Percentiles rank a stretch among this genome's conserved stretches.
Evolutionary conservation across 352 stramenopile genomes (phyloP).

Genomic region (Pelagophyceae sp.): DNA sequence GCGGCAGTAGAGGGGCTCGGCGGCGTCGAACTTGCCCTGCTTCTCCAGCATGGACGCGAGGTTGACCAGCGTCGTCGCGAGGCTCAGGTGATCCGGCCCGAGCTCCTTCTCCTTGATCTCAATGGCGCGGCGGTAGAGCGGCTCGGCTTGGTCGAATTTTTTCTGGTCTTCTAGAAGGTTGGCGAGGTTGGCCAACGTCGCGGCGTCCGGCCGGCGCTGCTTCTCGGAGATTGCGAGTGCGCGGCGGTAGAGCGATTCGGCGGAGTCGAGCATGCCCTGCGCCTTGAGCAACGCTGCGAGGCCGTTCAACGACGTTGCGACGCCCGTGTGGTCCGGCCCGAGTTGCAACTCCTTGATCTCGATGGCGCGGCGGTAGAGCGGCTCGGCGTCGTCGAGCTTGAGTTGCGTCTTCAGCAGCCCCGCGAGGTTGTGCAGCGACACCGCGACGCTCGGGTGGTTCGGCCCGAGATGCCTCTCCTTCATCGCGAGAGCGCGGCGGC

Average conservation of each 20-base stretch:
- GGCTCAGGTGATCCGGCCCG: too few relatives aligned
- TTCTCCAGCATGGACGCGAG: not conserved
- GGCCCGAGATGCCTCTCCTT: not conserved
- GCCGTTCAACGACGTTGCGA: too few relatives aligned
- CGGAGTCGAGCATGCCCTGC: not conserved
- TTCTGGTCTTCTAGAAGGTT: too few relatives aligned
- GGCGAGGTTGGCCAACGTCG: too few relatives aligned
- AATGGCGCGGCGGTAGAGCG: too few relatives aligned
- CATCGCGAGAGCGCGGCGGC: not conserved
- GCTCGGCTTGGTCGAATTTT: too few relatives aligned
- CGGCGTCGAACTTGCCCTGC: conserved; percentile 16
- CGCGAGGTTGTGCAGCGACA: too few relatives aligned
- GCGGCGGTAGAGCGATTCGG: not conserved
- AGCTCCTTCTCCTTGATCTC: too few relatives aligned
- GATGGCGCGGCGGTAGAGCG: not conserved
- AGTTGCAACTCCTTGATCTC: too few relatives aligned
- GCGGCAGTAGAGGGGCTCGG: not conserved
- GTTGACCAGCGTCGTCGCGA: not conserved
- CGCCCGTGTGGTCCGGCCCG: too few relatives aligned
- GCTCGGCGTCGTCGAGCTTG: not conserved
- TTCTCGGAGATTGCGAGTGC: not conserved
- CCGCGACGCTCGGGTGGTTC: too few relatives aligned
- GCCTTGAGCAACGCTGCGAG: not conserved
- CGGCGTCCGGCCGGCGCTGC: too few relatives aligned
- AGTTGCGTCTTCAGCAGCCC: not conserved